phyloP scores from a whole-genome alignment of 2,329 filamentous ascomycete species.

The Zopfia rhizophila region DNA sequence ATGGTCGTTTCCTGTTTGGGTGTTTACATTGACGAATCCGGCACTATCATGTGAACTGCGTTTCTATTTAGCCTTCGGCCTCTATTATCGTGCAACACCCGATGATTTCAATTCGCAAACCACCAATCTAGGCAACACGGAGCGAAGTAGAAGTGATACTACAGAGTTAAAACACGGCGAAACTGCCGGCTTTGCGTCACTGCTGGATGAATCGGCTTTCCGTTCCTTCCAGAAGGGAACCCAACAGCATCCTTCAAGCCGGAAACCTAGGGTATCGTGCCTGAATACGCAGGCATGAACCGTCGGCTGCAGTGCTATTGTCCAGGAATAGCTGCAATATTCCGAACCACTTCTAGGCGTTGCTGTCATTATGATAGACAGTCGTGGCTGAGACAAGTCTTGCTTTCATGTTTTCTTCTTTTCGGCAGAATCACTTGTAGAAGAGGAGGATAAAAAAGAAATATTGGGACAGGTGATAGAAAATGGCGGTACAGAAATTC shows the following conservation, averaged over 20 bases:
- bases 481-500: neutral
- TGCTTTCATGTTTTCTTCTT: slow-evolving; percentile 3
- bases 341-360: too few species aligned
- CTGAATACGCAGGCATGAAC: too few species aligned
- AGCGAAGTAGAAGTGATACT: too few species aligned
- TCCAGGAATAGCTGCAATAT: too few species aligned
- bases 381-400: too few species aligned
- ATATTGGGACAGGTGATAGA: slow-evolving; percentile 1
- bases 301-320: too few species aligned
- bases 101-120: slow-evolving; percentile 19
- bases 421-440: neutral
- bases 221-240: too few species aligned
- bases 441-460: slow-evolving; percentile 1
- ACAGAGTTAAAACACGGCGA: too few species aligned
- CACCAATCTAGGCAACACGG: slow-evolving; percentile 31
- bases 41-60: slow-evolving; percentile 6
- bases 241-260: slow-evolving; percentile 7
- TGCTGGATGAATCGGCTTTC: slow-evolving; percentile 3
- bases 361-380: too few species aligned
- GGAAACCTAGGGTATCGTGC: too few species aligned
- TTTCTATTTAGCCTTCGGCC: slow-evolving; percentile 19
- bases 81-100: slow-evolving; percentile 20
- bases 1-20: slow-evolving; percentile 16
- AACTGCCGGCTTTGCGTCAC: slow-evolving; percentile 12
- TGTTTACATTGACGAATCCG: slow-evolving; percentile 8